Evolutionary conservation across 2,329 filamentous ascomycete species (phyloP).

Genomic region (Ophiocordyceps polyrhachis-furcata): DNA sequence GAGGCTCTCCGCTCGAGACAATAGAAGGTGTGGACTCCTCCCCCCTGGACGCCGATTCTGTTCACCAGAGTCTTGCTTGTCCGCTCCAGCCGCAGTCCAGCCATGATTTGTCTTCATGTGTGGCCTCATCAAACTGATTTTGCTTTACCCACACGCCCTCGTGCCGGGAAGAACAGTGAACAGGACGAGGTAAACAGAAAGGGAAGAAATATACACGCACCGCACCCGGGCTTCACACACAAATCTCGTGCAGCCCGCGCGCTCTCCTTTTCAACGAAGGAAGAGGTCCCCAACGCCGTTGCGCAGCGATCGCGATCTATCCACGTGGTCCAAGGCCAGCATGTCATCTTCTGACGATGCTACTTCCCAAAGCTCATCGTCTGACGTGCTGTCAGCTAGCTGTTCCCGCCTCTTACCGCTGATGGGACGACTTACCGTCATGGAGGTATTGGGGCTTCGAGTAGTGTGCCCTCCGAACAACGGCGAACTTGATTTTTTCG

Average conservation of each 20-base stretch:
- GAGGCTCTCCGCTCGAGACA: neutral
- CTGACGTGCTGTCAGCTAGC: conserved; percentile 15
- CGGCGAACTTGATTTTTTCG: conserved; percentile 93
- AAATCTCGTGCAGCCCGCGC: neutral
- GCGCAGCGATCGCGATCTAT: conserved; percentile 37
- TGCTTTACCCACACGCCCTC: neutral
- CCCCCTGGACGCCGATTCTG: conserved; percentile 1
- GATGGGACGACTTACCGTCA: conserved; percentile 47
- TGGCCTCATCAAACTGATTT: neutral
- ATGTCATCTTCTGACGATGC: conserved; percentile 36
- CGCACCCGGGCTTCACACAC: neutral
- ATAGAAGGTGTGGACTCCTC: neutral
- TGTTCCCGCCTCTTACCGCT: neutral
- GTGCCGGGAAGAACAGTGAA: neutral
- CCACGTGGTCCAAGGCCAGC: conserved; percentile 47
- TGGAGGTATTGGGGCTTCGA: conserved; percentile 66
- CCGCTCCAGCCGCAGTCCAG: neutral
- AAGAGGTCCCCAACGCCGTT: conserved; percentile 47
- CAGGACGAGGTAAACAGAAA: neutral
- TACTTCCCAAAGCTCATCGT: conserved; percentile 38
- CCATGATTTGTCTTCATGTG: neutral
- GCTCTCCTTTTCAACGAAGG: conserved; percentile 19
- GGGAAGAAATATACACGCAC: neutral
- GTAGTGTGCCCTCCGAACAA: conserved; percentile 54
- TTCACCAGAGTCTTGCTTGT: neutral